A percentile compares a stretch with the other conserved stretches of the same genome.
Evolutionary conservation across 2,329 filamentous ascomycete genomes (phyloP).

Genomic region (Lanzia echinophila): DNA sequence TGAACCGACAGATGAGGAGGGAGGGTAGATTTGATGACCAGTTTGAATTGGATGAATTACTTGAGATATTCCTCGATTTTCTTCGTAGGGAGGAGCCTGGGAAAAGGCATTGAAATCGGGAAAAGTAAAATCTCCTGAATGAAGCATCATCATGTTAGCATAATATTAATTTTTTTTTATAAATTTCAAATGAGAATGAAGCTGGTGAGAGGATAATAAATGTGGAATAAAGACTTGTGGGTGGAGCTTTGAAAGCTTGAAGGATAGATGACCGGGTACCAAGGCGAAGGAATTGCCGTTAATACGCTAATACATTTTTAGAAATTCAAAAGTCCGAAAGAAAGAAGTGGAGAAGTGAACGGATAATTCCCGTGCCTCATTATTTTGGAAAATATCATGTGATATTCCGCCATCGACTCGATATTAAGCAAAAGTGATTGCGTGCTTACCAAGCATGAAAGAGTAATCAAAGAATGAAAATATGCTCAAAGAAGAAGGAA

Average conservation of each 20-base stretch:
- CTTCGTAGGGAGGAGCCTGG: slow-evolving; percentile 16
- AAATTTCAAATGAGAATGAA: background rate
- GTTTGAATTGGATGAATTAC: slow-evolving; percentile 17
- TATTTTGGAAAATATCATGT: slow-evolving; percentile 19
- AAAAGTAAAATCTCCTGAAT: slow-evolving; percentile 28
- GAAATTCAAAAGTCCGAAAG: background rate
- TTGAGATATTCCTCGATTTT: slow-evolving; percentile 11
- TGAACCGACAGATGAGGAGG: slow-evolving; percentile 18
- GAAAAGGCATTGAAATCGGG: slow-evolving; percentile 27
- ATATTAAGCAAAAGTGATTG: background rate
- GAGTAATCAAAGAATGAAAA: background rate
- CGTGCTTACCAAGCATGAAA: slow-evolving; percentile 9
- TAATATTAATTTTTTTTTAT: background rate
- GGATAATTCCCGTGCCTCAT: background rate
- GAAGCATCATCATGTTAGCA: slow-evolving; percentile 24
- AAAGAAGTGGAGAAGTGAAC: slow-evolving; percentile 2
- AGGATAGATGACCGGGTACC: background rate
- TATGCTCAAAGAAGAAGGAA: background rate
- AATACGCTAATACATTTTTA: slow-evolving; percentile 3
- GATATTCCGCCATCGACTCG: slow-evolving; percentile 22
- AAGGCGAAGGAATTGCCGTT: background rate
- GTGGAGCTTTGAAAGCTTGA: slow-evolving; percentile 4
- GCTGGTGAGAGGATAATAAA: slow-evolving; percentile 4
- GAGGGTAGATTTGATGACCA: slow-evolving; percentile 14
- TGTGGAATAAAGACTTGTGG: slow-evolving; percentile 3